Base-by-base conservation (phyloP, 2,329 filamentous ascomycete species). In the Didymella keratinophila region DNA sequence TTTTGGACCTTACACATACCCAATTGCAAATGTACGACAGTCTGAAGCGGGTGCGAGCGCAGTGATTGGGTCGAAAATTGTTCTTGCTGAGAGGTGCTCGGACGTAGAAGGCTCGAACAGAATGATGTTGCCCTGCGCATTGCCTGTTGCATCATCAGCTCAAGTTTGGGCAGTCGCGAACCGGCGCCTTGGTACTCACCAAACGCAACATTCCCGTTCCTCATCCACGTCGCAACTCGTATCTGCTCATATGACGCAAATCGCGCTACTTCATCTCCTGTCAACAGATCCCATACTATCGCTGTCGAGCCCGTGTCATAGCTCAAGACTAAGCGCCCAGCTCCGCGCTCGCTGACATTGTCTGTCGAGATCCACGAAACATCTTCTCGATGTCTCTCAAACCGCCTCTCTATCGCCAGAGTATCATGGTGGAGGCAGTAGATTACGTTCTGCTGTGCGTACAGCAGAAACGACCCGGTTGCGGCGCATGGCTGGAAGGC, bases 241-340 rank as follows among this genome's bases (percentile, higher is more conserved):
- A 98, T 84, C 65, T 91, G 87, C 71, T 96, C 92, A 72, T 96
- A 97, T 0, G 93, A 95, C 23, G 89, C 89, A 79, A 98, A 98
- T n/a, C 93, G 86, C 37, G 94, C 89, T 58, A 97, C 85, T 77
- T 97, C 93, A 59, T 93, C 88, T 47, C 95, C 95, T 0, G 92
- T 96, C 80, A 96, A 87, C 60, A 97, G 83, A 78, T 99, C 94
- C 95, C 95, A 99, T 8, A 98, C 92, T 72, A 98, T 97, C 4
- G 93, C 92, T 1, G 92, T 97, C 76, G 94, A 91, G 36, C 92
- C 89, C 18, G 86, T 86, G 81, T 99, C 95, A 71, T 97, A 97
- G 79, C 93, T 98, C 61, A 97, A 92, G 2, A 96, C 93, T 60
- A 96, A 80, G 63, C 93, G 85, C 27, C 94, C 95, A 0, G 89